phyloP scores from a whole-genome alignment of 2,329 filamentous ascomycete genomes.

The Xylariomycetidae sp. region DNA sequence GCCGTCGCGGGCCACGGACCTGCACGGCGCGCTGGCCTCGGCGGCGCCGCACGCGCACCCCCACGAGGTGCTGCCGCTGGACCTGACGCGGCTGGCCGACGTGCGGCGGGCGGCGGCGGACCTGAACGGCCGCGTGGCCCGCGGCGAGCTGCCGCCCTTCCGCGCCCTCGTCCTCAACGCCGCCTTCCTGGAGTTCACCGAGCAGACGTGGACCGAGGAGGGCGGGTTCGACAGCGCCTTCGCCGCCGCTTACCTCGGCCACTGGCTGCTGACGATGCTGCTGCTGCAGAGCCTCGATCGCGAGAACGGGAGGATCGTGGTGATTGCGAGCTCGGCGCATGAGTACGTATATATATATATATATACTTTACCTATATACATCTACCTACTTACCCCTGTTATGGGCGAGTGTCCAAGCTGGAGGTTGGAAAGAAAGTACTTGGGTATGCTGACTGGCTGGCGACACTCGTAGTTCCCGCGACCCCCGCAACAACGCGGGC shows the following conservation, averaged over 20 bases:
- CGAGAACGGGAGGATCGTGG: slow-evolving; percentile 12
- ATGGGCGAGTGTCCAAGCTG: no score
- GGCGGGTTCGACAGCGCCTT: slow-evolving; percentile 21
- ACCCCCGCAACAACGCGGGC: slow-evolving; percentile 3
- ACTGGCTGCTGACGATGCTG: slow-evolving; percentile 19
- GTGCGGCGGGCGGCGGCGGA: slow-evolving; percentile 3
- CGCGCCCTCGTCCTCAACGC: slow-evolving; percentile 32
- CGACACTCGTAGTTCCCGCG: slow-evolving; percentile 2
- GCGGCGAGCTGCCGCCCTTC: slow-evolving; percentile 30
- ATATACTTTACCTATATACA: no score
- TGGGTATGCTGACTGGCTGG: slow-evolving; percentile 1
- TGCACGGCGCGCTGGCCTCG: background rate
- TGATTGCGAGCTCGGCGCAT: slow-evolving; percentile 19
- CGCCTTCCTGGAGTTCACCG: slow-evolving; percentile 18
- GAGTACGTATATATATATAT: slow-evolving; percentile 29
- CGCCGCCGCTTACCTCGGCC: slow-evolving; percentile 18
- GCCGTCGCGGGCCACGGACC: background rate
- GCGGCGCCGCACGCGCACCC: background rate
- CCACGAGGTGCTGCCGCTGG: slow-evolving; percentile 6
- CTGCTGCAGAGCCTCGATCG: slow-evolving; percentile 19
- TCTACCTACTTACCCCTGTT: no score
- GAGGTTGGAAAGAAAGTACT: no score
- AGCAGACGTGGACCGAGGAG: slow-evolving; percentile 12
- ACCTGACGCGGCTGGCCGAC: slow-evolving; percentile 5
- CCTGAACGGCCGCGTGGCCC: slow-evolving; percentile 8